Evolutionary conservation across 1,284 basidiomycete species (phyloP).

Genomic region (Rhodotorula sp.): DNA sequence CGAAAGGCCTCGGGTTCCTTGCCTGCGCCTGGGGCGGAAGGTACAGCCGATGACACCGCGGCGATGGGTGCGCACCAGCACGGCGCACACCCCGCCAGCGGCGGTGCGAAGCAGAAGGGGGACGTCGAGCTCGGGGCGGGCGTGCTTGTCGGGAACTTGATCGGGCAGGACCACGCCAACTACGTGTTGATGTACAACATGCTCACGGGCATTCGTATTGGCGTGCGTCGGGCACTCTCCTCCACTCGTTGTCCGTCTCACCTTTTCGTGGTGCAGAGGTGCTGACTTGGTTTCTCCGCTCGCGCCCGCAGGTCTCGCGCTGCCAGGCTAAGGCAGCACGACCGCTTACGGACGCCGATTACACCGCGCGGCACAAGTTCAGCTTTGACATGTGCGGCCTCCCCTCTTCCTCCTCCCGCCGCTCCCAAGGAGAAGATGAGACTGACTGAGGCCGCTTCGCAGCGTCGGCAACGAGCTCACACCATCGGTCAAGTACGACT

Average conservation of each 20-base stretch:
- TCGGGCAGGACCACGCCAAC: conserved; percentile 95
- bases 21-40: neutral
- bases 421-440: neutral
- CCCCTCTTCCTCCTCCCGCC: neutral
- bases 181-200: conserved; percentile 99
- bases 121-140: conserved; percentile 5
- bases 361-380: conserved; percentile 86
- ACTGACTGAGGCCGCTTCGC: conserved; percentile 22
- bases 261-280: neutral
- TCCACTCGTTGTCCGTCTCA: neutral
- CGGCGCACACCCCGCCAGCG: neutral
- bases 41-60: neutral
- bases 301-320: conserved; percentile 71
- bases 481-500: conserved; percentile 92
- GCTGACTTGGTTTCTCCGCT: neutral
- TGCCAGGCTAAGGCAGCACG: conserved; percentile 93
- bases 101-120: neutral
- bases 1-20: neutral
- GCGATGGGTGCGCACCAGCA: too few relatives aligned
- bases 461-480: conserved; percentile 96
- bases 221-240: conserved; percentile 60
- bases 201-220: conserved; percentile 96
- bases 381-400: conserved; percentile 90
- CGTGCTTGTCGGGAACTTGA: conserved; percentile 88
- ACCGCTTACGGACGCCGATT: conserved; percentile 82